A percentile compares a stretch with the other conserved stretches of the same genome.
phyloP scores from a whole-genome alignment of 768 basidiomycete genomes.

The Suillus tomentosus region DNA sequence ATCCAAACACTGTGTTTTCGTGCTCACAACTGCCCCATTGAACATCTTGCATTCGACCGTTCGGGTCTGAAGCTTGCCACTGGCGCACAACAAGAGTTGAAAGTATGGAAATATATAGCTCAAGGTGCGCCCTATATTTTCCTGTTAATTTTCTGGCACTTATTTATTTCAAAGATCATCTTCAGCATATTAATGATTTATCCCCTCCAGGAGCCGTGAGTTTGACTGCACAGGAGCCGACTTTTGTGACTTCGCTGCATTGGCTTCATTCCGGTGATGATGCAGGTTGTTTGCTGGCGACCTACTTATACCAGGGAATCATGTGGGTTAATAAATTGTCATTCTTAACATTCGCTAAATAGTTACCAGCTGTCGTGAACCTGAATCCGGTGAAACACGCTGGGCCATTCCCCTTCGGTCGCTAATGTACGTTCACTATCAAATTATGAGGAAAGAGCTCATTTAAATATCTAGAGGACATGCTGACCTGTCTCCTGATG shows the following conservation, averaged over 20 bases:
- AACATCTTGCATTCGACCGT: conserved; percentile 8
- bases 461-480: conserved; percentile 3
- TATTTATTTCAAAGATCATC: not conserved
- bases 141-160: not conserved
- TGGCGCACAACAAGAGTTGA: conserved; percentile 3
- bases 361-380: conserved; percentile 6
- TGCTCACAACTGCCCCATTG: conserved; percentile 2
- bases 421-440: conserved; percentile 1
- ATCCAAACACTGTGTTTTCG: conserved; percentile 4
- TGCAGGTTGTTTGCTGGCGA: conserved; percentile 8
- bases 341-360: too few species aligned
- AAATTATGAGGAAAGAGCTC: not conserved
- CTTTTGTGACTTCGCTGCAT: conserved; percentile 6
- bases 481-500: conserved; percentile 9
- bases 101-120: conserved; percentile 6
- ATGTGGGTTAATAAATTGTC: not conserved
- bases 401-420: conserved; percentile 9
- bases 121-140: not conserved
- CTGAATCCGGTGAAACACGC: conserved; percentile 1
- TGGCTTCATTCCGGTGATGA: conserved; percentile 7
- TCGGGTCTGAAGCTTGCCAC: conserved; percentile 7
- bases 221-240: conserved; percentile 1
- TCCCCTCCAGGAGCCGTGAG: not conserved
- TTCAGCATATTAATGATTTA: conserved; percentile 1
- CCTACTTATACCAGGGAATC: conserved; percentile 11